A percentile compares a stretch with the other conserved stretches of the same genome.
phyloP scores from a whole-genome alignment of 2,329 filamentous ascomycete species.

The Scolecobasidium constrictum region DNA sequence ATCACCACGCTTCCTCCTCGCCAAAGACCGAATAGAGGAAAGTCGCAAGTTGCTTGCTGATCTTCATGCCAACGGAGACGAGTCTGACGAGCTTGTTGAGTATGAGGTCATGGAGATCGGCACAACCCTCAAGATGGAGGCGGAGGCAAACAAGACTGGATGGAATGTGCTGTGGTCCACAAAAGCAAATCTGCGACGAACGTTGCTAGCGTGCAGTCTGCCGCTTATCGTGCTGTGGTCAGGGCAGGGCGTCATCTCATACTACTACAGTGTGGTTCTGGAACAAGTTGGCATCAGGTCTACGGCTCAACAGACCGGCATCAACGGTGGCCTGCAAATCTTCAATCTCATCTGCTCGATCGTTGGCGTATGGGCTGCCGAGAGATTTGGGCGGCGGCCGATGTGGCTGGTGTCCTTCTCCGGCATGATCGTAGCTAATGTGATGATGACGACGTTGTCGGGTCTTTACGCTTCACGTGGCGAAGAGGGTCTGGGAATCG shows the following conservation, averaged over 20 bases:
- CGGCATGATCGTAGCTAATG: too few species aligned
- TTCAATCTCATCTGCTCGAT: constrained; percentile 45
- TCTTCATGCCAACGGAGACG: constrained; percentile 50
- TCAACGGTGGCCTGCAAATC: constrained; percentile 45
- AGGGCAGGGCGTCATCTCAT: constrained; percentile 40
- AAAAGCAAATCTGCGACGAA: constrained; percentile 42
- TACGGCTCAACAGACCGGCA: constrained; percentile 25
- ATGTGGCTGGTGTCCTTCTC: constrained; percentile 25
- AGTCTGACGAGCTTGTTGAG: constrained; percentile 49
- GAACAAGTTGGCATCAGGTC: constrained; percentile 25
- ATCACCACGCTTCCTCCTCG: constrained; percentile 48
- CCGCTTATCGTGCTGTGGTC: constrained; percentile 49
- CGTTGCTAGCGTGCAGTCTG: constrained; percentile 42
- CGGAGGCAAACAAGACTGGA: constrained; percentile 36
- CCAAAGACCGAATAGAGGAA: constrained; percentile 40
- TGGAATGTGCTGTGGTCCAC: constrained; percentile 26
- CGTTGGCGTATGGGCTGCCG: constrained; percentile 21
- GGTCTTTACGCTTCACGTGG: too few species aligned
- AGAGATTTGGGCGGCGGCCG: constrained; percentile 22
- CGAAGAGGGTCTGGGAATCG: too few species aligned
- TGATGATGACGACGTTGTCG: too few species aligned
- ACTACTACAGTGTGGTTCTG: constrained; percentile 25
- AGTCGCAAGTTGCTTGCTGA: constrained; percentile 50
- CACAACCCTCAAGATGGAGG: constrained; percentile 50
- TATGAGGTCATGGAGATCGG: constrained; percentile 58